Conservation (phyloP, 768 basidiomycete genomes). For the Calocera viscosa region DNA sequence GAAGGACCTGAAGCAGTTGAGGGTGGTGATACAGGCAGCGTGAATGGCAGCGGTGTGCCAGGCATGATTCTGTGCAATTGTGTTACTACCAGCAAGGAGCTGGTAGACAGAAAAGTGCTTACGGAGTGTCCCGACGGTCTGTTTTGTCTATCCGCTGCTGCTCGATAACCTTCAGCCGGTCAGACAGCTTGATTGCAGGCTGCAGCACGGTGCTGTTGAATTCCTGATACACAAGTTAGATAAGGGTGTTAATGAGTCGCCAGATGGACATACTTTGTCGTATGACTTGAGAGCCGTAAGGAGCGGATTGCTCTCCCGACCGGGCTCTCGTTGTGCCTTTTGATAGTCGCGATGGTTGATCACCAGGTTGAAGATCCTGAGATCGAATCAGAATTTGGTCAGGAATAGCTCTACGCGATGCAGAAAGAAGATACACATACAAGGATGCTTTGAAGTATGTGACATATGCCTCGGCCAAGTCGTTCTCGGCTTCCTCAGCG, state of each 20-base stretch:
- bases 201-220: background rate
- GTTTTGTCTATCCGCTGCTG: background rate
- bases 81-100: background rate
- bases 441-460: background rate
- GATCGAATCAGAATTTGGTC: background rate
- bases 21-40: background rate
- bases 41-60: background rate
- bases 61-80: background rate
- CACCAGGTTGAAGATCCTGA: background rate
- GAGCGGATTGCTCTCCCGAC: background rate
- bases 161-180: background rate
- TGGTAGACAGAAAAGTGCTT: background rate
- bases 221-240: background rate
- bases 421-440: background rate
- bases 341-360: constrained; percentile 3
- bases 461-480: background rate
- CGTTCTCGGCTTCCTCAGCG: background rate
- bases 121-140: background rate
- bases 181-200: background rate
- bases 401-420: background rate
- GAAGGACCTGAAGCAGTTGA: background rate
- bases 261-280: background rate
- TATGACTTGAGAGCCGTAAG: background rate
- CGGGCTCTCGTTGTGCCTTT: background rate
- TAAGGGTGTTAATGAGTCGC: background rate